Conservation (phyloP, 108 stramenopile genomes). For the Ochromonas danica region DNA sequence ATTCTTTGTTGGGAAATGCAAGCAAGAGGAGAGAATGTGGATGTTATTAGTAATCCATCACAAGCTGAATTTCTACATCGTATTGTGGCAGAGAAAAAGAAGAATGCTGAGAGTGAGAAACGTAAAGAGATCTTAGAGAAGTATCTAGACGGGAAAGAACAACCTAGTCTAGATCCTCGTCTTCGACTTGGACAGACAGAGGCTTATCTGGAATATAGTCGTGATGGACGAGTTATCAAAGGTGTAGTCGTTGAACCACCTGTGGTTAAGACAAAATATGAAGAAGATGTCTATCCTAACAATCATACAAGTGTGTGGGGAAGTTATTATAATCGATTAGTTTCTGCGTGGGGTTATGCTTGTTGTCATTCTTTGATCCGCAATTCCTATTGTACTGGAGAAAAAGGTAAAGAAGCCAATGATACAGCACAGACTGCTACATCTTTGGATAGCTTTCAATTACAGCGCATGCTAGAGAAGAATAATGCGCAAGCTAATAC, state of each 20-base stretch:
- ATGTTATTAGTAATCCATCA: slow-evolving; percentile 92
- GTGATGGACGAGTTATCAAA: slow-evolving; percentile 72
- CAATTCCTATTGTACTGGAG: slow-evolving; percentile 88
- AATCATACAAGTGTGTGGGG: slow-evolving; percentile 96
- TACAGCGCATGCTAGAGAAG: slow-evolving; percentile 13
- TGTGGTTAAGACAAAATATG: slow-evolving; percentile 79
- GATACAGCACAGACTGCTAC: slow-evolving; percentile 20
- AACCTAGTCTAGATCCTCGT: slow-evolving; percentile 26
- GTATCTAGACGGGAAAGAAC: slow-evolving; percentile 85
- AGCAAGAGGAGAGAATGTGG: slow-evolving; percentile 61
- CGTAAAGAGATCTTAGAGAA: slow-evolving; percentile 82
- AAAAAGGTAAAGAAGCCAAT: slow-evolving; percentile 74
- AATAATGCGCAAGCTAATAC: slow-evolving; percentile 60
- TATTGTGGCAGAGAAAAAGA: slow-evolving; percentile 71
- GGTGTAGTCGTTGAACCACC: slow-evolving; percentile 40
- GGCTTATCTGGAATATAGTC: slow-evolving; percentile 70
- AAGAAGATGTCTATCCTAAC: slow-evolving; percentile 82
- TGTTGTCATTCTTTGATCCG: slow-evolving; percentile 89
- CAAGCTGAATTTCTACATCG: slow-evolving; percentile 83
- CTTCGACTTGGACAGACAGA: slow-evolving; percentile 48
- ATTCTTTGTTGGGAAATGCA: slow-evolving; percentile 96
- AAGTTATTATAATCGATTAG: slow-evolving; percentile 82
- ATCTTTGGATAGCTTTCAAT: background rate
- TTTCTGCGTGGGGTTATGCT: slow-evolving; percentile 83
- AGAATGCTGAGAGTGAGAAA: slow-evolving; percentile 67